Conservation (phyloP, 2,329 filamentous ascomycete genomes). For the Hypoxylon sp. region DNA sequence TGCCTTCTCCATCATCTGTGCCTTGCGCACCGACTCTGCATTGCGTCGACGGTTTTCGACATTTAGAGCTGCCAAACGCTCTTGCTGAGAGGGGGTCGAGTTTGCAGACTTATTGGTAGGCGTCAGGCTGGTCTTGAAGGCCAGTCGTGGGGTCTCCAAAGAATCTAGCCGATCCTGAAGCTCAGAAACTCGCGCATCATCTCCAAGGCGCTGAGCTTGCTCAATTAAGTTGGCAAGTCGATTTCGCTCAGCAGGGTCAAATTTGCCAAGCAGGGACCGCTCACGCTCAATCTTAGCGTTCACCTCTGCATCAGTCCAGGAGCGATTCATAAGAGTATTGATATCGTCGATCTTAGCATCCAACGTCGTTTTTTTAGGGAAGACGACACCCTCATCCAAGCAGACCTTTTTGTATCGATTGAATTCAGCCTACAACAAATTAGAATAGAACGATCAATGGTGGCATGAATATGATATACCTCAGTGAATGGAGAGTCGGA, state of each 20-base stretch:
- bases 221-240: conserved; percentile 71
- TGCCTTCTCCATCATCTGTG: conserved; percentile 82
- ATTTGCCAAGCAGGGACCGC: conserved; percentile 71
- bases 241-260: conserved; percentile 72
- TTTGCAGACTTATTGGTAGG: conserved; percentile 60
- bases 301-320: conserved; percentile 85
- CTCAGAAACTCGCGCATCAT: conserved; percentile 64
- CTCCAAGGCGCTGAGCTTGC: conserved; percentile 69
- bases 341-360: conserved; percentile 81
- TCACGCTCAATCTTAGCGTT: conserved; percentile 79
- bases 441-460: conserved; percentile 31
- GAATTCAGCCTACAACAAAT: conserved; percentile 71
- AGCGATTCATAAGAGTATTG: conserved; percentile 78
- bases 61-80: conserved; percentile 85
- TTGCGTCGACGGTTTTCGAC: conserved; percentile 84
- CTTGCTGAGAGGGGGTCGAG: conserved; percentile 72
- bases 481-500: conserved; percentile 89
- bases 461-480: conserved; percentile 55
- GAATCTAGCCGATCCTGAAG: conserved; percentile 69
- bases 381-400: conserved; percentile 72
- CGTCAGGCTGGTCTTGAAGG: conserved; percentile 73
- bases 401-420: conserved; percentile 81
- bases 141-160: conserved; percentile 73
- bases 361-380: conserved; percentile 77
- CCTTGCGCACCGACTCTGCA: conserved; percentile 88